Conservation (phyloP, 371 early-diverging fungal genomes). For the Mucor velutinosus region DNA sequence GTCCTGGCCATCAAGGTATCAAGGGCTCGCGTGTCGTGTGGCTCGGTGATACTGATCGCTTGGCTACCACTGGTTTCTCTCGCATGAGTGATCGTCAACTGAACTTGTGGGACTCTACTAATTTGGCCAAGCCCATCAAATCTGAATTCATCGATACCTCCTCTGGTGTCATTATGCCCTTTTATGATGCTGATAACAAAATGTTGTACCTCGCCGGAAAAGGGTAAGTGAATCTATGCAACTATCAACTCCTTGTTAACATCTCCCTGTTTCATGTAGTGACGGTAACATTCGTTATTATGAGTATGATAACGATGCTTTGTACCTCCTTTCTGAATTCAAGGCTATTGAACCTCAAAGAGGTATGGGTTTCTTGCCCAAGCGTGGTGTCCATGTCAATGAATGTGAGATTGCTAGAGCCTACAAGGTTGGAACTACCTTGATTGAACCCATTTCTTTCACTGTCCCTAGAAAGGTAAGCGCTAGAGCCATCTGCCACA, state of each 20-base stretch:
- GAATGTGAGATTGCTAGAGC: constrained; percentile 93
- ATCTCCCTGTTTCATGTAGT: constrained; percentile 45
- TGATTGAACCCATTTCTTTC: constrained; percentile 96
- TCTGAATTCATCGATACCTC: constrained; percentile 86
- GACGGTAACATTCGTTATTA: constrained; percentile 98
- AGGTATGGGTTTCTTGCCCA: constrained; percentile 93
- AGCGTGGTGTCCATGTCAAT: constrained; percentile 84
- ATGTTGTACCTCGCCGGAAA: constrained; percentile 97
- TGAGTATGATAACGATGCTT: constrained; percentile 87
- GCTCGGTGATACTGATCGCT: constrained; percentile 82
- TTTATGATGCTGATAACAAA: constrained; percentile 87
- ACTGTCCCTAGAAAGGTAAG: constrained; percentile 93
- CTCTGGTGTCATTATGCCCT: constrained; percentile 96
- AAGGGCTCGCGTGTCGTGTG: constrained; percentile 95
- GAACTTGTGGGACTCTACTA: constrained; percentile 82
- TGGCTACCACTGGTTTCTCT: constrained; percentile 95
- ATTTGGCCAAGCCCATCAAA: constrained; percentile 79
- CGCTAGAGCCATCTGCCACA: too few relatives aligned
- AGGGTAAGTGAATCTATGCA: constrained; percentile 45
- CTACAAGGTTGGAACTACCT: constrained; percentile 84
- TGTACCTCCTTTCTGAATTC: constrained; percentile 84
- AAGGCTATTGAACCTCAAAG: constrained; percentile 92
- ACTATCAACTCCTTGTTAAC: neutral
- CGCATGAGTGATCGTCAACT: constrained; percentile 92
- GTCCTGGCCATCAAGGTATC: constrained; percentile 89